A percentile compares a stretch with the other conserved stretches of the same genome.
Evolutionary conservation across 2,329 filamentous ascomycete genomes (phyloP).

Genomic region (Ceratocystis cacaofunesta): DNA sequence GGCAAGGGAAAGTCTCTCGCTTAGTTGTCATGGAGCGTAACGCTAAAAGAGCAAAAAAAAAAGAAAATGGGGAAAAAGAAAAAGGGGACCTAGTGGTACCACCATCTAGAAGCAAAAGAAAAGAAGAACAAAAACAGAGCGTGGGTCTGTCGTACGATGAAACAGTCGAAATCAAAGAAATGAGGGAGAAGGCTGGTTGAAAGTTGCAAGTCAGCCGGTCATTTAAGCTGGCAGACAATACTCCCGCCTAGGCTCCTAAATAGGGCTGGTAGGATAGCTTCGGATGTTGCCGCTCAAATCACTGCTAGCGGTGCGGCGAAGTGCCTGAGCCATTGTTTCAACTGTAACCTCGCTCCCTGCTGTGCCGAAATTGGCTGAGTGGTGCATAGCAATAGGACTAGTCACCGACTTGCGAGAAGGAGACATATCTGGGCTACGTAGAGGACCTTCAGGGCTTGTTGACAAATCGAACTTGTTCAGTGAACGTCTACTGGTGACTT

Average conservation of each 20-base stretch:
- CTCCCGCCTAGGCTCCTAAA: conserved; percentile 26
- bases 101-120: neutral
- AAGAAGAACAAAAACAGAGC: conserved; percentile 1
- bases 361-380: conserved; percentile 32
- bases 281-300: conserved; percentile 46
- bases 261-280: conserved; percentile 44
- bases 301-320: conserved; percentile 70
- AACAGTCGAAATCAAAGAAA: neutral
- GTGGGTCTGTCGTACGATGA: neutral
- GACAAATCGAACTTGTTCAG: conserved; percentile 63
- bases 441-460: conserved; percentile 29
- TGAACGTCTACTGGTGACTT: conserved; percentile 42
- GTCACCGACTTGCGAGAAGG: conserved; percentile 44
- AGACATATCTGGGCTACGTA: conserved; percentile 49
- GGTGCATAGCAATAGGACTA: conserved; percentile 41
- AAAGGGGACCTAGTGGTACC: neutral
- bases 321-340: conserved; percentile 84
- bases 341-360: conserved; percentile 57
- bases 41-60: neutral
- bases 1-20: too few relatives aligned
- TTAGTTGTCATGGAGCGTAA: neutral
- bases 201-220: too few relatives aligned
- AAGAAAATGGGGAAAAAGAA: neutral
- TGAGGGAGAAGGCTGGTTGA: neutral
- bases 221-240: neutral